These are phyloP conservation scores for Monilinia vaccinii-corymbosi DNA, from an alignment of 2,329 filamentous ascomycete genomes.

Conservation along the genomic window DNA sequence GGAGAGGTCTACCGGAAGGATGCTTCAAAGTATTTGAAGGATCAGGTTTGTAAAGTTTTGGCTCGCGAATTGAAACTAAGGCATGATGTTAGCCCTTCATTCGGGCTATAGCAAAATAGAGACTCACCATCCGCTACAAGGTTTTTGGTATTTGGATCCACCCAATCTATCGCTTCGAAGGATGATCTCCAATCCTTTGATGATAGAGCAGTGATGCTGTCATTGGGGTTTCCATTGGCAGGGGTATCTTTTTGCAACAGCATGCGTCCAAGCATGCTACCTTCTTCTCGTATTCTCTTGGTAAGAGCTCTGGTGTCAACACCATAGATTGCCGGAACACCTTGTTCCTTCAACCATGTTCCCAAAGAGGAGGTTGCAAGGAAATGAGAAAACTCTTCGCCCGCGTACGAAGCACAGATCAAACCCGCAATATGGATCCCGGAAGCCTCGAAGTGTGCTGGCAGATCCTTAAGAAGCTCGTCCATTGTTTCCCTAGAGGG, in stretches of 20 bases:
- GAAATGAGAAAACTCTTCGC: conserved; percentile 92
- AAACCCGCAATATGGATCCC: conserved; percentile 92
- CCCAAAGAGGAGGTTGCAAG: conserved; percentile 85
- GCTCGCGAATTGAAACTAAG: conserved; percentile 78
- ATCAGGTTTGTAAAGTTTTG: conserved; percentile 76
- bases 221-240: conserved; percentile 35
- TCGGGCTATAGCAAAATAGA: conserved; percentile 15
- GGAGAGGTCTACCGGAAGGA: conserved; percentile 76
- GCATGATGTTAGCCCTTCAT: conserved; percentile 33
- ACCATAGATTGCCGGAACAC: conserved; percentile 86
- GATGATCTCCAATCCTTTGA: conserved; percentile 38
- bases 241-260: conserved; percentile 56
- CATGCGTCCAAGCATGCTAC: conserved; percentile 92
- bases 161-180: conserved; percentile 81
- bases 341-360: conserved; percentile 93
- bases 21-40: conserved; percentile 67
- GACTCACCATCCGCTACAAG: conserved; percentile 85
- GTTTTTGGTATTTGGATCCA: conserved; percentile 86
- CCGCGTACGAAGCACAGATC: conserved; percentile 82
- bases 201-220: conserved; percentile 32
- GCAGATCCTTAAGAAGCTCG: conserved; percentile 73
- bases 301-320: conserved; percentile 91
- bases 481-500: conserved; percentile 80
- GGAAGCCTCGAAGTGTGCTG: conserved; percentile 85
- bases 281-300: conserved; percentile 86